phyloP scores from a whole-genome alignment of 495 filamentous ascomycete species.

The Rostrohypoxylon terebratum region DNA sequence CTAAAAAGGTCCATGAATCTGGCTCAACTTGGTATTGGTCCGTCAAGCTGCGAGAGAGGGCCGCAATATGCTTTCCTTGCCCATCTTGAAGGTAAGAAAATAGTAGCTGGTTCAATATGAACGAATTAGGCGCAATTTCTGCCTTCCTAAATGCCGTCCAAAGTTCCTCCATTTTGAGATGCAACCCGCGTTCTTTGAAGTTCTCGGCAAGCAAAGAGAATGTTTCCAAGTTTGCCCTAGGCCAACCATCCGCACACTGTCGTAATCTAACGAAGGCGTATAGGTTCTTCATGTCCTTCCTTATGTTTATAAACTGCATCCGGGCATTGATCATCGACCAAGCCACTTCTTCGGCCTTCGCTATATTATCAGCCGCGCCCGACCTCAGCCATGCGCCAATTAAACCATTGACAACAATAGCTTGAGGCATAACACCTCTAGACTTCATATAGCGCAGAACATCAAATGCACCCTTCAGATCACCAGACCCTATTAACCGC shows the following conservation, averaged over 20 bases:
- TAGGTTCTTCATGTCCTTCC: conserved; percentile 49
- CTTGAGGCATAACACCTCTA: conserved; percentile 70
- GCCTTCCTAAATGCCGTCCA: conserved; percentile 67
- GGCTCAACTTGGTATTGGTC: conserved; percentile 60
- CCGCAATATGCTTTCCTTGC: conserved; percentile 63
- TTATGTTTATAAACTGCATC: conserved; percentile 66
- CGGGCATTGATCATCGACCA: conserved; percentile 81
- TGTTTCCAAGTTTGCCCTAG: conserved; percentile 75
- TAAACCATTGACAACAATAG: conserved; percentile 79
- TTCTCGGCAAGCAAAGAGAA: conserved; percentile 79
- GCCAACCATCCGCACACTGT: conserved; percentile 48
- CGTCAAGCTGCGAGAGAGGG: conserved; percentile 63
- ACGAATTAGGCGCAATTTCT: conserved; percentile 72
- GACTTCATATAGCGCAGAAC: conserved; percentile 77
- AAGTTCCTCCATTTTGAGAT: conserved; percentile 67
- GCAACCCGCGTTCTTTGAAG: conserved; percentile 71
- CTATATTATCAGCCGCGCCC: conserved; percentile 61
- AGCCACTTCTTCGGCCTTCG: conserved; percentile 75
- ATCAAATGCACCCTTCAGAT: conserved; percentile 73
- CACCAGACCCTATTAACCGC: conserved; percentile 77
- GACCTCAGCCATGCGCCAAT: conserved; percentile 79
- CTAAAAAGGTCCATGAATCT: conserved; percentile 76
- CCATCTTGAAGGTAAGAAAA: conserved; percentile 67
- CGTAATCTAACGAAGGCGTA: conserved; percentile 52
- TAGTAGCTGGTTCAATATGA: conserved; percentile 81